Conservation (phyloP, 1,284 basidiomycete species). For the Neonothopanus nambi region DNA sequence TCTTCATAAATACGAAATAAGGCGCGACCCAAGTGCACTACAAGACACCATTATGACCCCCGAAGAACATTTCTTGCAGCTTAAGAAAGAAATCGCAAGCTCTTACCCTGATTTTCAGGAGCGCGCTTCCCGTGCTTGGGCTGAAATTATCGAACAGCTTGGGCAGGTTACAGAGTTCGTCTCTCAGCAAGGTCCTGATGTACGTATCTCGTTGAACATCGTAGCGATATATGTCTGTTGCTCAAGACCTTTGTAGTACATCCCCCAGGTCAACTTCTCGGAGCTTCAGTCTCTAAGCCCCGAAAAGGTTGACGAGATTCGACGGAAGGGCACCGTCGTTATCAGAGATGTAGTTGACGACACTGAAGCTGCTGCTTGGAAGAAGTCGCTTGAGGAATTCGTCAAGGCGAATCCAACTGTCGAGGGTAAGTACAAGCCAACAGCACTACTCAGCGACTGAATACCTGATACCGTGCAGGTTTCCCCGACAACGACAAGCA, state of each 20-base stretch:
- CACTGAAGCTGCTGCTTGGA: constrained; percentile 56
- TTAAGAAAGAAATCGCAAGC: constrained; percentile 53
- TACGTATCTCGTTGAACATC: constrained; percentile 27
- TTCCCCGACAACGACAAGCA: constrained; percentile 62
- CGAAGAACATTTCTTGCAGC: constrained; percentile 9
- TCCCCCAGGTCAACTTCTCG: constrained; percentile 62
- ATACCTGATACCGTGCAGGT: constrained; percentile 34
- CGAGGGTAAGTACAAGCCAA: constrained; percentile 37
- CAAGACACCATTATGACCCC: not conserved
- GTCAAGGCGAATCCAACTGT: constrained; percentile 55
- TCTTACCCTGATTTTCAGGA: constrained; percentile 53
- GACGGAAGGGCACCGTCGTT: constrained; percentile 58
- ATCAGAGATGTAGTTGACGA: constrained; percentile 62
- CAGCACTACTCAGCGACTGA: not conserved
- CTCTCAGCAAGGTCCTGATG: constrained; percentile 47
- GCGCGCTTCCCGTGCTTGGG: constrained; percentile 54
- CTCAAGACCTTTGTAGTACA: constrained; percentile 30
- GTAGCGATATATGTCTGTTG: not conserved
- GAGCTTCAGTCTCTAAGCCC: constrained; percentile 48
- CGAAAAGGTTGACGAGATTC: constrained; percentile 52
- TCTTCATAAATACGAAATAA: too few relatives aligned
- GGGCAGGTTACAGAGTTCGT: constrained; percentile 45
- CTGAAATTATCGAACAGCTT: constrained; percentile 53
- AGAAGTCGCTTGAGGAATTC: constrained; percentile 54
- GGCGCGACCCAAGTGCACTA: too few relatives aligned